These are phyloP conservation scores for Epithele typhae DNA, from an alignment of 768 basidiomycete species.

Conservation along the genomic window DNA sequence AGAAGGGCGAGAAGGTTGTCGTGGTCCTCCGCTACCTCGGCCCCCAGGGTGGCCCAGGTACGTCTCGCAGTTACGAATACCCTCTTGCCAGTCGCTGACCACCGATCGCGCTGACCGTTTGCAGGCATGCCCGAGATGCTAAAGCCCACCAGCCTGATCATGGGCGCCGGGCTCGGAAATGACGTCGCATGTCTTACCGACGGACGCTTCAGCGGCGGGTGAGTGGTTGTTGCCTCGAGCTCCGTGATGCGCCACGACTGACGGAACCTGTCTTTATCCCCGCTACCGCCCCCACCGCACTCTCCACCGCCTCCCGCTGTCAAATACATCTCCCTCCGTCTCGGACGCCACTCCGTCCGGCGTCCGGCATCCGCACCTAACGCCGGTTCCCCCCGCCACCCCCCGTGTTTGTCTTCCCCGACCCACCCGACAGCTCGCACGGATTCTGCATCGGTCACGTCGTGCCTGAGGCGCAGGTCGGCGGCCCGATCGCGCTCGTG, in stretches of 20 bases:
- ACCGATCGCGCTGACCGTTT: not conserved
- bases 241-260: no score
- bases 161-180: conserved; percentile 94
- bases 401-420: conserved; percentile 4
- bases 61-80: no score
- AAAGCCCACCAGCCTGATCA: conserved; percentile 95
- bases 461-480: conserved; percentile 92
- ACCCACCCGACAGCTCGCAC: conserved; percentile 61
- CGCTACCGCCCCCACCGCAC: no score
- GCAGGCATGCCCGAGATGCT: conserved; percentile 99
- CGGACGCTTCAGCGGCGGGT: conserved; percentile 98
- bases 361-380: not conserved
- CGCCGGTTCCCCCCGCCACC: conserved; percentile 7
- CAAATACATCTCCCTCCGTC: no score
- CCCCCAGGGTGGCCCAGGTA: conserved; percentile 93
- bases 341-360: no score
- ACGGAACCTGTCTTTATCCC: not conserved
- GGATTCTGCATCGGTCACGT: conserved; percentile 98
- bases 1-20: conserved; percentile 95
- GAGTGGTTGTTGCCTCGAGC: conserved; percentile 33
- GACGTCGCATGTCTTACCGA: conserved; percentile 98
- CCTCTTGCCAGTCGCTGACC: not conserved
- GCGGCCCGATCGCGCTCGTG: conserved; percentile 90
- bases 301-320: no score
- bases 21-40: conserved; percentile 94